A percentile compares a stretch with the other conserved stretches of the same genome.
Conservation (phyloP, 805 yeast genomes). For the Saturnispora diversa region DNA sequence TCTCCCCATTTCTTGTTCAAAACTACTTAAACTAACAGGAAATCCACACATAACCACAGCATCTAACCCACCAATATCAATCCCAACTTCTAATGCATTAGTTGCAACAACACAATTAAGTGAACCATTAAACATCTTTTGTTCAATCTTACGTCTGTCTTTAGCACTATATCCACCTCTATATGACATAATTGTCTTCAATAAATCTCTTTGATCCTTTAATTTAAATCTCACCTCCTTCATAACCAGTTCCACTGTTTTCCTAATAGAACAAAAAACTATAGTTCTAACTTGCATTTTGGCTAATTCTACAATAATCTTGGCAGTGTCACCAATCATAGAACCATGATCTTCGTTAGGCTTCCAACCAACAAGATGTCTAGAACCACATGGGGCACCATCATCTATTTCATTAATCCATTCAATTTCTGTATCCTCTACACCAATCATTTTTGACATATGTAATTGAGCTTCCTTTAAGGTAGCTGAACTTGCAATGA, state of each 20-base stretch:
- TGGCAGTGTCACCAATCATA: conserved; percentile 70
- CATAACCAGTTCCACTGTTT: conserved; percentile 81
- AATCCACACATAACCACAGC: conserved; percentile 91
- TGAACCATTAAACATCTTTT: conserved; percentile 82
- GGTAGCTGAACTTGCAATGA: conserved; percentile 93
- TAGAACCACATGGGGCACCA: conserved; percentile 83
- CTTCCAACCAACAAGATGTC: conserved; percentile 73
- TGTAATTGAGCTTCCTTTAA: conserved; percentile 65
- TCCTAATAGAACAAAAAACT: conserved; percentile 82
- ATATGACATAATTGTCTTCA: conserved; percentile 77
- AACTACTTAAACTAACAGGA: conserved; percentile 76
- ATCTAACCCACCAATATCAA: conserved; percentile 88
- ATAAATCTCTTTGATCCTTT: conserved; percentile 37
- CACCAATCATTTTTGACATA: conserved; percentile 68
- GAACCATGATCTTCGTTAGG: conserved; percentile 69
- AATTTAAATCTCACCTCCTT: conserved; percentile 63
- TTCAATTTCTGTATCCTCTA: conserved; percentile 39
- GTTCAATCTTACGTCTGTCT: conserved; percentile 82
- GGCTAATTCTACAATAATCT: conserved; percentile 58
- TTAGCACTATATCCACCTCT: conserved; percentile 89
- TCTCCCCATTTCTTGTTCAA: conserved; percentile 94
- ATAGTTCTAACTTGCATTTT: conserved; percentile 65
- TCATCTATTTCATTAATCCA: conserved; percentile 52
- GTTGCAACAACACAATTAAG: conserved; percentile 86
- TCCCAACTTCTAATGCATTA: conserved; percentile 90